Evolutionary conservation across 2,329 filamentous ascomycete species (phyloP), one percentile per base, ranked within the genome.

Genomic region (Trichoderma citrinoviride): DNA sequence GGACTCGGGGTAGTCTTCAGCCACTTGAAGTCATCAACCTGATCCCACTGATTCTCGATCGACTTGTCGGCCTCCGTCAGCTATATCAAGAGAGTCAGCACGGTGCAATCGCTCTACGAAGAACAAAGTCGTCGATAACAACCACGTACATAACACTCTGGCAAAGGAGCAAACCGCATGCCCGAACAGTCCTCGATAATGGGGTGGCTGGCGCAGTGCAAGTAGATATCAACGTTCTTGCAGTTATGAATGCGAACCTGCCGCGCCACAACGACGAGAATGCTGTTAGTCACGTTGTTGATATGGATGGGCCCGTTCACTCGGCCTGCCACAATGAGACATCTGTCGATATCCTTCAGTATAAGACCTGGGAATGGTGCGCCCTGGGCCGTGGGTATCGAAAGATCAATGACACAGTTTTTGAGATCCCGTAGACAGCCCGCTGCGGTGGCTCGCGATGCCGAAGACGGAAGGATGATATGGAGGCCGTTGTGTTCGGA

Each of bases 1-100:
- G 95, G 95, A 73, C 92, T 97, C 33, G 87, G 86, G 65, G 91
- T 92, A 17, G 85, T 83, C 76, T 93, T 96, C 68, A 97, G 84
- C 95, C 95, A 98, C 78, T 96, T 96, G 82, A 99, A 99, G 76
- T 99, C 95, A 75, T 98, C 92, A 17, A 98, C 91, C 72, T 95
- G 87, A 70, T 93, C 85, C 92, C 92, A 99, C 71, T 90, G 85
- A 74, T 96, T 94, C 65, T 78, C 77, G 3, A 73, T 68, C 6
- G 67, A 52, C 43, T 70, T 57, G n/a, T 78, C 76, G 5, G 72
- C 71, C 33, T 74, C 71, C 7, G 68, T 72, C 47, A 67, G 65
- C 72, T 75, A 54, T 54, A 41, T 68, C 12, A 43, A 27, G 15
- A 54, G 66, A 68, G n/a, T 67, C 54, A 40, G 53, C 27, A 53